Evolutionary conservation across 2,329 filamentous ascomycete genomes (phyloP), one percentile per base, ranked within the genome.

Genomic region (Aspergillus chevalieri): DNA sequence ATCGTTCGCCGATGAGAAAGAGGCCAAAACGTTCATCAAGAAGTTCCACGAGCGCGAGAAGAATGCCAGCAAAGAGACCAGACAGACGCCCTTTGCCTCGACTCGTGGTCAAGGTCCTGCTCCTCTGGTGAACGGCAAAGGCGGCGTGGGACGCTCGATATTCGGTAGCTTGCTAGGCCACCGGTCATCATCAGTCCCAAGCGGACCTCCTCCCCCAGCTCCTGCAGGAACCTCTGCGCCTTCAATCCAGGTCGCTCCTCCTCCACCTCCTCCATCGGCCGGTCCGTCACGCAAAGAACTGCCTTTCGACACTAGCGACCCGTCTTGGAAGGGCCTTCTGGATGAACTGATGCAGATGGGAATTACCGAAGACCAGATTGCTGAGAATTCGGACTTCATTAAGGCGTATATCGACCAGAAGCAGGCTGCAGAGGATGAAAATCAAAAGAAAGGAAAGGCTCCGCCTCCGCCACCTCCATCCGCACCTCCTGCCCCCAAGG

Each of bases 11-110:
- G 93, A 97, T 69, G 93, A 97, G 75, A 97, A 96, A 72, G 93
- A 98, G 74, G 93, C 93, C 30, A 94, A 89, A 73, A 87, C 89
- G 51, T 97, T 98, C 74, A 85, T 91, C 71, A 95, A 96, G 79
- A 97, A 96, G 77, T 88, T 98, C 81, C 86, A 93, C 60, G 91
- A 96, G 65, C 81, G 91, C 57, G 91, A 97, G 74, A 96, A 95
- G 80, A 91, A 92, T 72, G 92, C 90, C 38, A 92, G 86, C 74
- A 94, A 94, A 74, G 84, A 85, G 54, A 96, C 91, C 3, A 84
- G 78, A 67, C 79, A 83, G 54, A 92, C 87, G 30, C 85, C 87
- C 0, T 95, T 95, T 61, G 72, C 74, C 6, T 74, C 74, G 2
- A 64, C 62, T 41, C 82, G 74, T 47, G 76, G 74, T 3, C 70